These are phyloP conservation scores for Basidioascus undulatus DNA, from an alignment of 768 basidiomycete species.

Conservation along the genomic window DNA sequence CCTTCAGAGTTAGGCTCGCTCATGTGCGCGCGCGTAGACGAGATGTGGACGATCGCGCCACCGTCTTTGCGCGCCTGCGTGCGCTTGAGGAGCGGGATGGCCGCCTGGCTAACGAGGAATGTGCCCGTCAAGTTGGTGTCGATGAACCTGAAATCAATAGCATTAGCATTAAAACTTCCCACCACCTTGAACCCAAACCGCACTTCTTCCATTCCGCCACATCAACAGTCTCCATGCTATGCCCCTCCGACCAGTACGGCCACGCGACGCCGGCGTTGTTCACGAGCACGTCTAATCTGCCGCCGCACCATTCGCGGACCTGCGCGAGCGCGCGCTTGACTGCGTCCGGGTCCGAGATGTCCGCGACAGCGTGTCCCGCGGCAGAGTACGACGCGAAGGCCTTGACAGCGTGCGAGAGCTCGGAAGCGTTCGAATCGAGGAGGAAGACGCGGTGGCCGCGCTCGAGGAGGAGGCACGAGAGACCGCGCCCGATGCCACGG, in stretches of 20 bases:
- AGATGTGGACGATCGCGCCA: slow-evolving; percentile 3
- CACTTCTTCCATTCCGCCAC: slow-evolving; percentile 1
- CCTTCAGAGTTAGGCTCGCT: slow-evolving; percentile 2
- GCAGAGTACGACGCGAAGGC: not conserved
- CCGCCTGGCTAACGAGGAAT: no score
- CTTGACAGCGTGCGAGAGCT: not conserved
- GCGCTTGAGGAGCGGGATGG: no score
- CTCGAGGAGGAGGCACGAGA: not conserved
- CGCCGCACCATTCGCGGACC: no score
- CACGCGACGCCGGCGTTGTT: slow-evolving; percentile 2
- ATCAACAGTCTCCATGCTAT: not conserved
- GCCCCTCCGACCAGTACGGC: not conserved
- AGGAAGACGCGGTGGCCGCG: not conserved
- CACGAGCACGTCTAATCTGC: slow-evolving; percentile 4
- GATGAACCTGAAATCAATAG: no score
- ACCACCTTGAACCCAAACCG: no score
- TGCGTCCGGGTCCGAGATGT: no score
- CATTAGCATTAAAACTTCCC: no score
- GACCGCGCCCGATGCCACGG: slow-evolving; percentile 2
- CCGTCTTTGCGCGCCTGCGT: no score
- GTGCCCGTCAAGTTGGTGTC: no score
- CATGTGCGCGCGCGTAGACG: slow-evolving; percentile 1
- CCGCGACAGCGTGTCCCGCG: not conserved
- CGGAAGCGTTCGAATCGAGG: not conserved
- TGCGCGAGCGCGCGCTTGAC: no score